These are phyloP conservation scores for Aspergillus udagawae DNA, from an alignment of 2,329 filamentous ascomycete species.

Conservation along the genomic window DNA sequence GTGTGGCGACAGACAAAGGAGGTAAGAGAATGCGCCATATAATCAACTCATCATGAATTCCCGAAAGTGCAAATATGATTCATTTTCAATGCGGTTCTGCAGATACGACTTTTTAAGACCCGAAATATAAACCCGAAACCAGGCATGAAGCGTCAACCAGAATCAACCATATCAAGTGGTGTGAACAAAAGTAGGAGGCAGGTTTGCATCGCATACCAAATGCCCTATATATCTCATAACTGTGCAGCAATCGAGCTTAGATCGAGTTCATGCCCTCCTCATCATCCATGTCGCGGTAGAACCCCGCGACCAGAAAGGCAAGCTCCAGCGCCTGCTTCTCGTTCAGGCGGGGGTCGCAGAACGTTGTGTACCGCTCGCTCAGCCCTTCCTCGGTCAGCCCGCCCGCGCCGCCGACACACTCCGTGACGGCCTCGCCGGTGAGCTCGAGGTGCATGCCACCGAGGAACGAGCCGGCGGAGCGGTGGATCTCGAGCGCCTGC, in stretches of 20 bases:
- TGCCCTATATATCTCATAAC: not conserved
- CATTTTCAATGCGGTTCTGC: not conserved
- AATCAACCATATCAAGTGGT: not conserved
- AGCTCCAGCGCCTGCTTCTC: slow-evolving; percentile 97
- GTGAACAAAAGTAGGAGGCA: not conserved
- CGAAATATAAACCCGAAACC: not conserved
- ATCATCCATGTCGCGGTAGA: slow-evolving; percentile 55
- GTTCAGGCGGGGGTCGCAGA: slow-evolving; percentile 91
- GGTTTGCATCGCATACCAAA: not conserved
- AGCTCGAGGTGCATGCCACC: slow-evolving; percentile 94
- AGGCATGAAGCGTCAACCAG: too few species aligned
- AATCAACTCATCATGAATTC: not conserved
- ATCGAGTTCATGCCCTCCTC: slow-evolving; percentile 14
- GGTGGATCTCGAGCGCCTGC: slow-evolving; percentile 79
- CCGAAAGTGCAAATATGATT: not conserved
- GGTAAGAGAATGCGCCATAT: not conserved
- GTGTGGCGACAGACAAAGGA: too few species aligned
- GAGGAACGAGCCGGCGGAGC: slow-evolving; percentile 76
- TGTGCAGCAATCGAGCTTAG: not conserved
- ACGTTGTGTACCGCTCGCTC: slow-evolving; percentile 87
- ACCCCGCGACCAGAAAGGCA: slow-evolving; percentile 87
- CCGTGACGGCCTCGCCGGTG: slow-evolving; percentile 92
- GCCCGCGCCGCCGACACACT: slow-evolving; percentile 88
- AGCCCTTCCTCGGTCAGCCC: slow-evolving; percentile 84
- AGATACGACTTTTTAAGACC: not conserved